phyloP scores from a whole-genome alignment of 2,329 filamentous ascomycete genomes.

The Penicillium sclerotiorum region DNA sequence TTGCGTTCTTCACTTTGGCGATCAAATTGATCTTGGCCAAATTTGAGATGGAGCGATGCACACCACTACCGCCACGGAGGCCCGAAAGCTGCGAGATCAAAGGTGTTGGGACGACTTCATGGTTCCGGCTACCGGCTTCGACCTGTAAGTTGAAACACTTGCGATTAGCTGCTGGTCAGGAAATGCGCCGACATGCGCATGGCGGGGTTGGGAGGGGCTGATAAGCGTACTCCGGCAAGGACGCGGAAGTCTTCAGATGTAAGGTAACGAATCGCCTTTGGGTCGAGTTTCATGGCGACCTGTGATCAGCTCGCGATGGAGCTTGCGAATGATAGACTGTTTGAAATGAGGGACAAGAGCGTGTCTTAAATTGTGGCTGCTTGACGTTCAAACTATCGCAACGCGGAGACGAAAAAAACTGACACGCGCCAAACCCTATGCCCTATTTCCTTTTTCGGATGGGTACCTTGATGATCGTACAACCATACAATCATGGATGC shows the following conservation, averaged over 20 bases:
- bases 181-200: slow-evolving; percentile 9
- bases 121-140: slow-evolving; percentile 91
- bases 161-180: slow-evolving; percentile 5
- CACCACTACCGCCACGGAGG: slow-evolving; percentile 74
- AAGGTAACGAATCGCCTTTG: slow-evolving; percentile 89
- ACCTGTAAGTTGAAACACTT: slow-evolving; percentile 58
- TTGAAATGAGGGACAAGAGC: not conserved
- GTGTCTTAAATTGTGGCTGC: not conserved
- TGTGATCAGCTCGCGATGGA: not conserved
- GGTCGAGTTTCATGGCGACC: slow-evolving; percentile 84
- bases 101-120: slow-evolving; percentile 91
- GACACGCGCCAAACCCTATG: slow-evolving; percentile 40
- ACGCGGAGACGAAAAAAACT: slow-evolving; percentile 33
- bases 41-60: slow-evolving; percentile 83
- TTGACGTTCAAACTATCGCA: slow-evolving; percentile 7
- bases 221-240: slow-evolving; percentile 75
- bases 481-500: too few relatives aligned
- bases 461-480: slow-evolving; percentile 7
- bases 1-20: slow-evolving; percentile 89
- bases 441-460: slow-evolving; percentile 39
- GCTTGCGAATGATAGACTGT: not conserved
- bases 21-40: slow-evolving; percentile 92
- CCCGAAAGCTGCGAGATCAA: slow-evolving; percentile 83
- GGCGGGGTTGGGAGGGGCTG: slow-evolving; percentile 37
- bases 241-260: slow-evolving; percentile 93